phyloP scores from a whole-genome alignment of 106 monocot species.

The Gastrodia elata region DNA sequence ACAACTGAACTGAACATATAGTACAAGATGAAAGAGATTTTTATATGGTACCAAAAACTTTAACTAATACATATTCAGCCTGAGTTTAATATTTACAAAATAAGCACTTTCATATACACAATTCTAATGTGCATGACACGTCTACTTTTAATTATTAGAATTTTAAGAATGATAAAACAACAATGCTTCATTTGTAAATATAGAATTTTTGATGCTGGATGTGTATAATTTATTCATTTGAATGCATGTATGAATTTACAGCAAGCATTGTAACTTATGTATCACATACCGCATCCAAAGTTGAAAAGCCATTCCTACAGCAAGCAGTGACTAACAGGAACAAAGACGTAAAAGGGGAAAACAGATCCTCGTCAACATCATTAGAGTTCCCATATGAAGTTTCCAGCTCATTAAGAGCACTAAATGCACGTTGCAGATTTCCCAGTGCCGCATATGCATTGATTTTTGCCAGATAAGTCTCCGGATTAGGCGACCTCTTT shows the following conservation, averaged over 20 bases:
- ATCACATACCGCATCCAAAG: conserved; percentile 88
- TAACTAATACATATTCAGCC: too few relatives aligned
- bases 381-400: conserved; percentile 43
- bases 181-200: too few relatives aligned
- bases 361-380: conserved; percentile 52
- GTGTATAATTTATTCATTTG: too few relatives aligned
- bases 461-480: conserved; percentile 80
- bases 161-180: too few relatives aligned
- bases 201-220: too few relatives aligned
- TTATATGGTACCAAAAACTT: too few relatives aligned
- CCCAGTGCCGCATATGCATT: conserved; percentile 67
- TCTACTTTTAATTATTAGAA: too few relatives aligned
- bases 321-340: conserved; percentile 83
- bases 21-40: neutral
- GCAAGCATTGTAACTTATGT: too few relatives aligned
- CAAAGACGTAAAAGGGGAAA: conserved; percentile 90
- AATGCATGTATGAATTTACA: too few relatives aligned
- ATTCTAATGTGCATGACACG: too few relatives aligned
- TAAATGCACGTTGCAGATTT: conserved; percentile 75
- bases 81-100: too few relatives aligned
- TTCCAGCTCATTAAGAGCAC: conserved; percentile 80
- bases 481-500: conserved; percentile 75
- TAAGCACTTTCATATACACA: too few relatives aligned
- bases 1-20: neutral
- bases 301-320: conserved; percentile 75